phyloP scores from a whole-genome alignment of 352 stramenopile genomes.

The Globisporangium sylvaticum region DNA sequence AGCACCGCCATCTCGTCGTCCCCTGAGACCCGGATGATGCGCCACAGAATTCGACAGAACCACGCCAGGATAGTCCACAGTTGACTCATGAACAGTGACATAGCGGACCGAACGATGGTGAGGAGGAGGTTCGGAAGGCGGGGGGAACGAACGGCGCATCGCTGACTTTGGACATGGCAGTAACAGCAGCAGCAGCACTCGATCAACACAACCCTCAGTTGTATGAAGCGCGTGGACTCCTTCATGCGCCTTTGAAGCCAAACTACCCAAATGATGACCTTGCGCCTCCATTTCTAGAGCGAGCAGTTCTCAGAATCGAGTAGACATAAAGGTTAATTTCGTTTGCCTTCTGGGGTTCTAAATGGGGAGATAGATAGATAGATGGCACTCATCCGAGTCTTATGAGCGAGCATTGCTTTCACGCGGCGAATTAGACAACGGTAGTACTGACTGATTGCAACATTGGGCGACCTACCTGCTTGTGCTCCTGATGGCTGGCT shows the following conservation, averaged over 20 bases:
- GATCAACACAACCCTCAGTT: background rate
- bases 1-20: slow-evolving; percentile 2
- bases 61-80: slow-evolving; percentile 3
- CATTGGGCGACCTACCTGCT: no score
- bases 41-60: slow-evolving; percentile 12
- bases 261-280: background rate
- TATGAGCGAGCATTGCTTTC: background rate
- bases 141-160: background rate
- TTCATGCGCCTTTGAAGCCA: background rate
- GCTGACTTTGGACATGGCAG: background rate
- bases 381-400: background rate
- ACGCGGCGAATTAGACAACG: no score
- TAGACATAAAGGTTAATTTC: background rate
- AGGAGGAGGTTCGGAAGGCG: background rate
- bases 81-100: slow-evolving; percentile 10
- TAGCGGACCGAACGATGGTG: background rate
- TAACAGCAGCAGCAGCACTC: background rate
- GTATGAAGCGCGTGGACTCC: background rate
- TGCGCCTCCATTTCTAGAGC: background rate
- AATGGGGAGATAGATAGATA: background rate
- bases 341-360: background rate
- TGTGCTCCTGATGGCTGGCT: no score
- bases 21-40: slow-evolving; percentile 1
- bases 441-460: no score
- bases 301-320: background rate